Conservation (phyloP, 345 rosid genomes). For the Linum trigynum region DNA sequence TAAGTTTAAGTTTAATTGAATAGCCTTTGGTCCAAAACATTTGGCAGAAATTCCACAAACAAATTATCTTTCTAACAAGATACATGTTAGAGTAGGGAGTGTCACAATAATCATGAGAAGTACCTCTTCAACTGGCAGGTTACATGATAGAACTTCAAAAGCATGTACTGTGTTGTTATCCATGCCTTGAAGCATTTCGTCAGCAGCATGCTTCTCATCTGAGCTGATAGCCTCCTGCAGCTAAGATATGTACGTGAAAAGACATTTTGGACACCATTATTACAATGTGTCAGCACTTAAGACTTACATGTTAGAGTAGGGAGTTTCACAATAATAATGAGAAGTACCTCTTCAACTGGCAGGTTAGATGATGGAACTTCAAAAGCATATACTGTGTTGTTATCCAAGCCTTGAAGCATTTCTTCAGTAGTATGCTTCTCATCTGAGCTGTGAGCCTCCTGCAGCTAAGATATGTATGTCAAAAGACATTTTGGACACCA, state of each 20-base stretch:
- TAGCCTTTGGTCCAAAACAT: not conserved
- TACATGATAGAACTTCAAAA: conserved; percentile 26
- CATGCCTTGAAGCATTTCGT: conserved; percentile 17
- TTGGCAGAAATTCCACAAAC: not conserved
- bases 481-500: not conserved
- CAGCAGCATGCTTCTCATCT: conserved; percentile 17
- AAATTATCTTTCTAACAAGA: not conserved
- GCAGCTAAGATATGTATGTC: conserved; percentile 21
- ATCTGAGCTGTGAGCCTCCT: conserved; percentile 21
- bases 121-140: conserved; percentile 46
- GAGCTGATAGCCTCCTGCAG: conserved; percentile 20
- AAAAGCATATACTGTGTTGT: conserved; percentile 26
- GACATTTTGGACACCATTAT: not conserved
- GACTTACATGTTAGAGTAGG: conserved; percentile 15
- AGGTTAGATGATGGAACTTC: conserved; percentile 27
- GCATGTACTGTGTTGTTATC: conserved; percentile 24
- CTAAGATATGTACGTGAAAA: conserved; percentile 17
- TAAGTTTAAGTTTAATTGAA: not conserved
- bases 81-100: not conserved
- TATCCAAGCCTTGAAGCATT: conserved; percentile 19
- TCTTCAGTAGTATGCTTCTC: conserved; percentile 14
- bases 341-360: conserved; percentile 42
- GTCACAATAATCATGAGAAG: conserved; percentile 1
- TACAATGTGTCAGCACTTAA: not conserved
- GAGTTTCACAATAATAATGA: conserved; percentile 13